These are phyloP conservation scores for Ophiostoma piceae DNA, from an alignment of 2,329 filamentous ascomycete species.

Conservation along the genomic window DNA sequence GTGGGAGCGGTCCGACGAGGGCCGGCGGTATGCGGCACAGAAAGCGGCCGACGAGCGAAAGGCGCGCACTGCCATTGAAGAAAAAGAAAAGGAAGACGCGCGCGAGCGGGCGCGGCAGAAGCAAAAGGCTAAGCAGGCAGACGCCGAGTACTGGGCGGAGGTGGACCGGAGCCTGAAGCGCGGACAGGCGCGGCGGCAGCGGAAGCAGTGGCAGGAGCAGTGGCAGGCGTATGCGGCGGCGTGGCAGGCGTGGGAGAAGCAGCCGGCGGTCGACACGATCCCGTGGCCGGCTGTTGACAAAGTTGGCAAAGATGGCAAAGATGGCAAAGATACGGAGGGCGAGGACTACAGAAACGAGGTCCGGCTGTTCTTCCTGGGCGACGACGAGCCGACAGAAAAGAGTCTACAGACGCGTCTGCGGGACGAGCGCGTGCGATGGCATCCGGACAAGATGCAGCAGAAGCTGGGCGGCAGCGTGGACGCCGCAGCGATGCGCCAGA, in stretches of 20 bases:
- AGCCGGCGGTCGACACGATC: conserved; percentile 31
- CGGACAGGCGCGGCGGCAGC: conserved; percentile 57
- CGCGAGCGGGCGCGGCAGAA: conserved; percentile 45
- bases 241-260: conserved; percentile 56
- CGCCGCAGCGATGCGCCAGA: conserved; percentile 64
- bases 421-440: conserved; percentile 85
- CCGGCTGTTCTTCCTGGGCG: conserved; percentile 57
- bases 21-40: conserved; percentile 63
- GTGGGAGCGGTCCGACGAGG: conserved; percentile 92
- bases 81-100: conserved; percentile 44
- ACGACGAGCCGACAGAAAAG: conserved; percentile 39
- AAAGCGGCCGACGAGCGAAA: conserved; percentile 44
- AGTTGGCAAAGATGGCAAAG: background rate
- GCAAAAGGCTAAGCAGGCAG: conserved; percentile 33
- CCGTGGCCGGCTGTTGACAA: conserved; percentile 64
- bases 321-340: background rate
- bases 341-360: conserved; percentile 48
- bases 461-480: conserved; percentile 67
- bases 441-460: conserved; percentile 97
- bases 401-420: conserved; percentile 57
- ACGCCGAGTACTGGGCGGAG: conserved; percentile 37
- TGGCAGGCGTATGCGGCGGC: conserved; percentile 61
- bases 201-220: conserved; percentile 47
- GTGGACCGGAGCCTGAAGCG: conserved; percentile 65
- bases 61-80: conserved; percentile 51